Base-by-base conservation (phyloP, 257 asterid genomes). In the Solanum neorickii region DNA sequence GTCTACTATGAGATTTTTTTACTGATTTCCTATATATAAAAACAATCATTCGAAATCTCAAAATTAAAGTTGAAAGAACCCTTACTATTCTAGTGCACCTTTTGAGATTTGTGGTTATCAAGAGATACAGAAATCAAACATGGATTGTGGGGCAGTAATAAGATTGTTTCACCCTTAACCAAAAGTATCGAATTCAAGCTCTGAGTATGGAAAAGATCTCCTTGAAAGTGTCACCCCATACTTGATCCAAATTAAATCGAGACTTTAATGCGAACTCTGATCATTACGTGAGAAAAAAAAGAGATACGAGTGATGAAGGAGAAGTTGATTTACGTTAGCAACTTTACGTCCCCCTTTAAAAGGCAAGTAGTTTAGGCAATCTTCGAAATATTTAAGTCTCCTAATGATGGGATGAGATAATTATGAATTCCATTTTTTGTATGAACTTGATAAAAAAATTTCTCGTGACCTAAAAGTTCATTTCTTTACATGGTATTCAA, bases 201-300 rank as follows among this genome's bases (percentile, higher is more conserved):
- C 23, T 52, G 0, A 9, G 1, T 52, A 16, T 16, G 10, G 0
- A 52, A 52, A 52, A 52, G 18, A 6, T 16, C 4, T 52, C 0
- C 1, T 52, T 52, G 4, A 3, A 52, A 16, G 62, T 0, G 4
- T 52, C 62, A 52, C 62, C 23, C 10, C 0, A 0, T 16, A 52
- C 10, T 0, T 52, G 62, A 6, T 2, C 23, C 2, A 1, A 9
- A 6, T 52, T 52, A 52, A 52, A 52, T 52, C 1, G 2, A 0
- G 0, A 23, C 23, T 52, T 23, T 9, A 52, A 52, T 52, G 23
- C 10, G 3, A 52, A 52, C 10, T 52, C 23, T 0, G 0, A 52
- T 16, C 23, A 52, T 9, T 52, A 4, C 1, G 23, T 52, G 4
- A 52, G 60, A 15, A 52, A 6, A 52, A 47, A 49, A 52, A 2